Conservation (phyloP, 1,284 basidiomycete genomes). For the Xerocomus cyaneibrunnescens region DNA sequence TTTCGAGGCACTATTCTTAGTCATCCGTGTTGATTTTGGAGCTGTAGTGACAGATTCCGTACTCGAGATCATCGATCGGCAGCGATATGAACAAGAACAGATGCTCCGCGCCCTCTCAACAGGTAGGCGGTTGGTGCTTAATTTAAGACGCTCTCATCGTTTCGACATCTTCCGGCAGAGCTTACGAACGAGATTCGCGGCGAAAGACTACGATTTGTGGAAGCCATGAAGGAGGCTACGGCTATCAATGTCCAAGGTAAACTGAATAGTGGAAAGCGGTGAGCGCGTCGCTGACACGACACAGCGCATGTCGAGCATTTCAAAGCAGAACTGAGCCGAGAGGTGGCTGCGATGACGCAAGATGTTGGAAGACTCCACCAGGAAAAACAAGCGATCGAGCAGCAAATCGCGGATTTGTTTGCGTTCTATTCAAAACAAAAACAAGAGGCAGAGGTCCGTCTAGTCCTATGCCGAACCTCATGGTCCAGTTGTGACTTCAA, state of each 20-base stretch:
- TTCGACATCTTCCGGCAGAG: constrained; percentile 43
- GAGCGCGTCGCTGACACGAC: constrained; percentile 7
- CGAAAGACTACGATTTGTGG: constrained; percentile 80
- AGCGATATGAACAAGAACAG: constrained; percentile 67
- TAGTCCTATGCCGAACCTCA: background rate
- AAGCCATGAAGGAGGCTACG: constrained; percentile 89
- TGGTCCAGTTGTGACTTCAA: background rate
- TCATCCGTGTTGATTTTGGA: constrained; percentile 2
- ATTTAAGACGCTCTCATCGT: background rate
- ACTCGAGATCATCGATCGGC: constrained; percentile 59
- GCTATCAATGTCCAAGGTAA: constrained; percentile 79
- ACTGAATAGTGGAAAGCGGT: constrained; percentile 17
- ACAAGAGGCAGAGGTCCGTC: constrained; percentile 41
- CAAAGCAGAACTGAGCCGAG: constrained; percentile 73
- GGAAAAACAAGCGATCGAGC: constrained; percentile 71
- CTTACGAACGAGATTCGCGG: constrained; percentile 80
- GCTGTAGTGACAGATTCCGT: constrained; percentile 56
- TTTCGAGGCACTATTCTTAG: background rate
- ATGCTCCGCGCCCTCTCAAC: constrained; percentile 62
- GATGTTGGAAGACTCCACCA: constrained; percentile 72
- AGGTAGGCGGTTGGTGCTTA: constrained; percentile 41
- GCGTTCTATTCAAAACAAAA: constrained; percentile 72
- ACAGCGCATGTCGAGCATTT: constrained; percentile 82
- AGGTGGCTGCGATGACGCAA: constrained; percentile 71
- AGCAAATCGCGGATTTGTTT: constrained; percentile 71